A percentile compares a stretch with the other conserved stretches of the same genome.
These are phyloP conservation scores for Proliferodiscus dingleyae DNA, from an alignment of 2,329 filamentous ascomycete species.

Conservation along the genomic window DNA sequence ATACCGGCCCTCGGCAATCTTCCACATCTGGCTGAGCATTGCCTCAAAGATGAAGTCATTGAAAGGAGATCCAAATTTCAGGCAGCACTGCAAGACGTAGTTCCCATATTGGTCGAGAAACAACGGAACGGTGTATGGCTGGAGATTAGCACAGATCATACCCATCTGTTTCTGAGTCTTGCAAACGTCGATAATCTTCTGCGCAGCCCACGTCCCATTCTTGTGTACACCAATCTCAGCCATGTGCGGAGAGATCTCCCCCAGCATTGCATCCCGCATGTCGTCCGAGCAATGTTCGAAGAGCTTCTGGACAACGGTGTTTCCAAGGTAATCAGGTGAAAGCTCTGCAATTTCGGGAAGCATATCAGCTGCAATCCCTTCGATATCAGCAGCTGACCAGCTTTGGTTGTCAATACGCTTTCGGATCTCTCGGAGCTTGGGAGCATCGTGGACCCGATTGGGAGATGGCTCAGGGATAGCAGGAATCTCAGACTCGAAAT, in stretches of 20 bases:
- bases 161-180: conserved; percentile 78
- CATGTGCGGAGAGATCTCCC: conserved; percentile 82
- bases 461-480: conserved; percentile 82
- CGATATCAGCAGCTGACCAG: conserved; percentile 79
- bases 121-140: conserved; percentile 80
- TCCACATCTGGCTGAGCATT: conserved; percentile 92
- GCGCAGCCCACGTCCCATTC: conserved; percentile 98
- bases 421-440: conserved; percentile 88
- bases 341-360: conserved; percentile 93
- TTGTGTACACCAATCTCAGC: conserved; percentile 98
- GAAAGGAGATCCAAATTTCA: conserved; percentile 83
- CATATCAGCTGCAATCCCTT: conserved; percentile 89
- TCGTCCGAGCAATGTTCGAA: conserved; percentile 94
- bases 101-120: conserved; percentile 99
- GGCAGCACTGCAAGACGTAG: conserved; percentile 93
- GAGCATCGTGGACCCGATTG: conserved; percentile 85
- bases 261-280: conserved; percentile 86
- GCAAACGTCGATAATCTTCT: conserved; percentile 98
- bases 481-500: conserved; percentile 80
- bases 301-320: conserved; percentile 98
- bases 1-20: conserved; percentile 86
- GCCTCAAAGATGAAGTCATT: conserved; percentile 98
- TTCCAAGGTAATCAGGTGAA: conserved; percentile 92
- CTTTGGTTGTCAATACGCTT: conserved; percentile 97
- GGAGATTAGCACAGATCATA: conserved; percentile 77